phyloP scores from a whole-genome alignment of 192 early-diverging fungal species.

The Umbelopsis ramanniana region DNA sequence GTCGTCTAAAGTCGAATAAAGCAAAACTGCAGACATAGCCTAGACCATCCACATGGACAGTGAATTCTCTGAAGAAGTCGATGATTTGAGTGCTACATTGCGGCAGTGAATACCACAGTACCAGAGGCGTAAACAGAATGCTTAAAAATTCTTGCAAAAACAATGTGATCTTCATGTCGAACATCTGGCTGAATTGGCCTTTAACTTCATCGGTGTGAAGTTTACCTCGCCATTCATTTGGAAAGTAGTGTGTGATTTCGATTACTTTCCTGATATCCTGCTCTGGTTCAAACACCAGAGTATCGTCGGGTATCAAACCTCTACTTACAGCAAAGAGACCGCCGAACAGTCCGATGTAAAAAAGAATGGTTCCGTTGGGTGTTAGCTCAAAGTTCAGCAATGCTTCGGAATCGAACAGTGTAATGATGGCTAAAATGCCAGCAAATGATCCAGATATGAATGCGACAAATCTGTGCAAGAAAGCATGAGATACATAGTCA shows the following conservation, averaged over 20 bases:
- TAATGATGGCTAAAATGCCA: conserved; percentile 80
- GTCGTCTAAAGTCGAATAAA: conserved; percentile 88
- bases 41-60: conserved; percentile 87
- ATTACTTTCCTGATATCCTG: conserved; percentile 75
- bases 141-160: conserved; percentile 84
- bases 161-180: conserved; percentile 78
- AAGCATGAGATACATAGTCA: background rate
- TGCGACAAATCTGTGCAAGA: conserved; percentile 70
- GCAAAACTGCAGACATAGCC: conserved; percentile 98
- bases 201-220: conserved; percentile 86
- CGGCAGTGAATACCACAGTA: conserved; percentile 81
- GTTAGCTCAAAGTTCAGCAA: conserved; percentile 92
- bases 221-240: conserved; percentile 80
- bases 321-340: conserved; percentile 79
- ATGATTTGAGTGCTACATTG: conserved; percentile 76
- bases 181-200: conserved; percentile 76
- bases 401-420: conserved; percentile 86
- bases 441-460: conserved; percentile 92
- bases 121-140: conserved; percentile 80
- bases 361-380: conserved; percentile 84
- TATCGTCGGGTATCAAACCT: conserved; percentile 83
- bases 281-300: conserved; percentile 82
- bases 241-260: conserved; percentile 90
- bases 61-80: conserved; percentile 95
- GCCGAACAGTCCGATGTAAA: conserved; percentile 92